Evolutionary conservation across 208 protist species (phyloP), one percentile per base, ranked within the genome.

Genomic region (Crithidia bombi): DNA sequence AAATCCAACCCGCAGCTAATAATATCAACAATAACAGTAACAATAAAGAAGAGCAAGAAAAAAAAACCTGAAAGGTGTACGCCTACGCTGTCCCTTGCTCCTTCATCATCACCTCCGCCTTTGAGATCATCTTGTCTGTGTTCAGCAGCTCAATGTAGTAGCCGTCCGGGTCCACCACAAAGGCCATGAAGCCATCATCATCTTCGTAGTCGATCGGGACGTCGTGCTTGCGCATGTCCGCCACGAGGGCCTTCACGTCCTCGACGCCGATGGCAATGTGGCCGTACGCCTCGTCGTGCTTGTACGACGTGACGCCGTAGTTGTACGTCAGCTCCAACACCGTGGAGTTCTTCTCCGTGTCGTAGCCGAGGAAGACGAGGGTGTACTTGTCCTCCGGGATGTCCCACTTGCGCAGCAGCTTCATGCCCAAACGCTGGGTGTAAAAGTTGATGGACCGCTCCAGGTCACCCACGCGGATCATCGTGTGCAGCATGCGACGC

Each of bases 271-370:
- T 93, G 25, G 87, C 85, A 35, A 94, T 92, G 63, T 94, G 89
- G 11, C 89, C 91, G 63, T 93, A 94, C 0, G 87, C 86, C 12
- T 78, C 88, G 10, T 73, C 86, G 63, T 96, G 88, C 21, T 77
- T 80, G 77, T 94, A 94, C 9, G 66, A 75, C 14, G 69, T 82
- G 26, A 85, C 66, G 32, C 87, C 91, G 65, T 92, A 93, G 80
- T 96, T 96, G 78, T 94, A 92, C 19, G 91, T 96, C 50, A 96
- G 77, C 75, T 93, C 87, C 32, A 96, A 77, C 52, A 95, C 90
- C 0, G 87, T 89, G 19, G 74, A 69, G 41, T 90, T 77, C 46
- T 71, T 63, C 69, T 93, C 88, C 5, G 81, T 89, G 26, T 78
- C 85, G 68, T 85, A 94, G 52, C 89, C 91, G 55, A 96, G 77